Conservation (phyloP, 106 monocot genomes). For the Platanthera zijinensis region DNA sequence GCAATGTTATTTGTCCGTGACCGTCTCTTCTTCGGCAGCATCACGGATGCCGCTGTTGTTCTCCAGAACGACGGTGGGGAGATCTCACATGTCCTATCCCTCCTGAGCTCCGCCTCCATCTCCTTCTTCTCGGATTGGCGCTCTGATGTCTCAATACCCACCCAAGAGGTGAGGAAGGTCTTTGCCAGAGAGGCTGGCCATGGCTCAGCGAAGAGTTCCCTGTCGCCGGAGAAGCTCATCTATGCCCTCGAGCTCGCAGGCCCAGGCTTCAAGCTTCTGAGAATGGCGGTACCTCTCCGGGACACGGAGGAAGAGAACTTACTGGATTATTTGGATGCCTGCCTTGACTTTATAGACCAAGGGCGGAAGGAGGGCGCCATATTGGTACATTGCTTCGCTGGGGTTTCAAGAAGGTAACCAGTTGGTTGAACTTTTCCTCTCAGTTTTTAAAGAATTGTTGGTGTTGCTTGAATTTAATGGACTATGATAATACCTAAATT, state of each 20-base stretch:
- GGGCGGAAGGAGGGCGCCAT: slow-evolving; percentile 45
- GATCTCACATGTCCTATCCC: slow-evolving; percentile 67
- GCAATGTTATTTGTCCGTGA: slow-evolving; percentile 37
- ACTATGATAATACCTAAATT: not conserved
- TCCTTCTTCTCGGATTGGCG: slow-evolving; percentile 86
- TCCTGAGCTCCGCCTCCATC: slow-evolving; percentile 70
- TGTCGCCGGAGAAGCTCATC: slow-evolving; percentile 45
- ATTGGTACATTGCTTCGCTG: slow-evolving; percentile 78
- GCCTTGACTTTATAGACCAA: slow-evolving; percentile 81
- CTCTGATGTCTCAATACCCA: slow-evolving; percentile 38
- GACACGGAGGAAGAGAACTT: slow-evolving; percentile 86
- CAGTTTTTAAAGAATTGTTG: not conserved
- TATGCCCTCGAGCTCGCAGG: slow-evolving; percentile 67
- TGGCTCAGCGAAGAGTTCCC: slow-evolving; percentile 21
- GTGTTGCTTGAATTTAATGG: too few species aligned
- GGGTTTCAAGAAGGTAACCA: slow-evolving; percentile 61
- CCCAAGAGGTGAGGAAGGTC: slow-evolving; percentile 63
- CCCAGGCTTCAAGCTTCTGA: slow-evolving; percentile 50
- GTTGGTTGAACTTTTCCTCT: not conserved
- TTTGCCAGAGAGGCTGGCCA: slow-evolving; percentile 30
- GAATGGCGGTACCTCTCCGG: slow-evolving; percentile 84
- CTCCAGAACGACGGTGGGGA: slow-evolving; percentile 22
- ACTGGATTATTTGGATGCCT: slow-evolving; percentile 72
- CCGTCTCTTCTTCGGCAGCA: slow-evolving; percentile 57
- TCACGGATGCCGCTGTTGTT: slow-evolving; percentile 56